Percentiles rank a stretch among this genome's conserved stretches.
These are phyloP conservation scores for Syzygium oleosum DNA, from an alignment of 345 rosid genomes.

Conservation along the genomic window DNA sequence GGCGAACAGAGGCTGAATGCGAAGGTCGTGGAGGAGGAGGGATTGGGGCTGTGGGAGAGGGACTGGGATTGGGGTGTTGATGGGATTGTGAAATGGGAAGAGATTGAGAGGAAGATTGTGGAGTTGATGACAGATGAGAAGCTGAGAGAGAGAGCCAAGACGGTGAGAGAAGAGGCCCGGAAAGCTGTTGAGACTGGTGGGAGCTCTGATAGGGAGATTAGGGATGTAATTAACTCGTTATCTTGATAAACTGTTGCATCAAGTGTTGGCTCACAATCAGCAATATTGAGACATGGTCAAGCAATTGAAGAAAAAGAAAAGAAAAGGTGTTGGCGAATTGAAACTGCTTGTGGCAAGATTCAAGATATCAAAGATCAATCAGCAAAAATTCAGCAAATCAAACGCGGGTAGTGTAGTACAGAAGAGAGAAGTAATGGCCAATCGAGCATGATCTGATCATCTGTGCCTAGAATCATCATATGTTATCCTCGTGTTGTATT, in stretches of 20 bases:
- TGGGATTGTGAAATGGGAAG: constrained; percentile 19
- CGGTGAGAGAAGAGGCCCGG: constrained; percentile 18
- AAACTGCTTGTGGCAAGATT: too few species aligned
- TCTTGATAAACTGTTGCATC: neutral
- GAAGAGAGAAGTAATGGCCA: too few species aligned
- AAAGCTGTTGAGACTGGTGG: constrained; percentile 21
- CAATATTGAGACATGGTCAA: neutral
- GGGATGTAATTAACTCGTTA: neutral
- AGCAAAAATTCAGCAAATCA: too few species aligned
- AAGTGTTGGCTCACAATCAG: neutral
- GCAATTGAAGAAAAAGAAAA: neutral
- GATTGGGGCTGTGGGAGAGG: constrained; percentile 19
- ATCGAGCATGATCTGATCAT: too few species aligned
- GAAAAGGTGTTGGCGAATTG: too few species aligned
- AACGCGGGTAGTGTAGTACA: too few species aligned
- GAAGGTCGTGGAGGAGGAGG: constrained; percentile 11
- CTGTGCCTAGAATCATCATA: too few species aligned
- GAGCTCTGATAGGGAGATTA: neutral
- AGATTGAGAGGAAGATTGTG: constrained; percentile 18
- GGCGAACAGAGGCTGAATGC: constrained; percentile 42
- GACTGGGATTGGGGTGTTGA: constrained; percentile 20
- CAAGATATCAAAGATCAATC: too few species aligned
- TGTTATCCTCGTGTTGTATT: too few species aligned
- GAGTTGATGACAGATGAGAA: constrained; percentile 19
- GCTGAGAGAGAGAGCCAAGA: constrained; percentile 8